These are phyloP conservation scores for Henckelia pumila DNA, from an alignment of 257 asterid species.

Conservation along the genomic window DNA sequence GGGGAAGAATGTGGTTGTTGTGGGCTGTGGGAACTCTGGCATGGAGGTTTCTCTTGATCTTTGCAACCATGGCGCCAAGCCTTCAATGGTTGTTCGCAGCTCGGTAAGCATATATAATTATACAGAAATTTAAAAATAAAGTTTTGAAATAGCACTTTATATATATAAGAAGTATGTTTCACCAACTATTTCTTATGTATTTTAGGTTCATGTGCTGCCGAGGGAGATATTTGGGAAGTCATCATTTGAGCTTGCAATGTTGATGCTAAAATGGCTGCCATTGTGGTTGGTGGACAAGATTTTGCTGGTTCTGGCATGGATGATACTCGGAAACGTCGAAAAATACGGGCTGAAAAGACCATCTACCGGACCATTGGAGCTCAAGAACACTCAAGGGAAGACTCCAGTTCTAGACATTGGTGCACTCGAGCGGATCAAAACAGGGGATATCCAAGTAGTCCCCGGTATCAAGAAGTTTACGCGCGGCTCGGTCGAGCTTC, in stretches of 20 bases:
- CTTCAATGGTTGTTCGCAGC: neutral
- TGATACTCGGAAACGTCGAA: conserved; percentile 44
- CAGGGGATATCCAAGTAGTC: conserved; percentile 34
- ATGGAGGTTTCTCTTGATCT: conserved; percentile 33
- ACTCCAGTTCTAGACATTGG: conserved; percentile 55
- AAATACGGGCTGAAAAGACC: conserved; percentile 46
- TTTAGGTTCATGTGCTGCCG: conserved; percentile 50
- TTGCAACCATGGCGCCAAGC: conserved; percentile 14
- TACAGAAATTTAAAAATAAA: too few relatives aligned
- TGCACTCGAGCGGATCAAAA: conserved; percentile 37
- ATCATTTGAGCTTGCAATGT: conserved; percentile 39
- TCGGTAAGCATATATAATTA: neutral
- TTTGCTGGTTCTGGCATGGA: conserved; percentile 40
- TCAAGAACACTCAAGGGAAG: conserved; percentile 45
- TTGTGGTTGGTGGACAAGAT: conserved; percentile 49
- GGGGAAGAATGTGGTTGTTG: conserved; percentile 25
- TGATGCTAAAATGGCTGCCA: conserved; percentile 44
- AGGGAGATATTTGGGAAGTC: conserved; percentile 48
- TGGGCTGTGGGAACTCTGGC: conserved; percentile 34
- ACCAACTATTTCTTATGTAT: too few relatives aligned
- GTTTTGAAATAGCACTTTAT: neutral
- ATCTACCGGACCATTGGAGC: conserved; percentile 37
- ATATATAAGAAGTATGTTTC: neutral
- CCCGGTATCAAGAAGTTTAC: conserved; percentile 45
- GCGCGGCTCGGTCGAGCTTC: conserved; percentile 32